These are phyloP conservation scores for Tricholoma saponaceum DNA, from an alignment of 768 basidiomycete genomes.

Conservation along the genomic window DNA sequence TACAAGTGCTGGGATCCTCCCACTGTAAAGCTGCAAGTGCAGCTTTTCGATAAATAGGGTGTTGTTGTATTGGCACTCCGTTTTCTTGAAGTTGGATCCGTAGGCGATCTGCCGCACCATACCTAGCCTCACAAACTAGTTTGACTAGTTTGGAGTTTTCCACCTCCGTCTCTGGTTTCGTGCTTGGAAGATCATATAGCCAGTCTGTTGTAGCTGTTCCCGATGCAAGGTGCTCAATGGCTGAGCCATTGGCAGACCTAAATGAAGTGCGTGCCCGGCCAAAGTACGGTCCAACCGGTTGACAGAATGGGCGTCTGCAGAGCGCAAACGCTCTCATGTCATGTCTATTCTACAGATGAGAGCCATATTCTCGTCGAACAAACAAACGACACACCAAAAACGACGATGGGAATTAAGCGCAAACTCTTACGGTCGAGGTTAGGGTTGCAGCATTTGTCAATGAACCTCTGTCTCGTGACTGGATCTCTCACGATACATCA, in stretches of 20 bases:
- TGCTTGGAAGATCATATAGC: constrained; percentile 2
- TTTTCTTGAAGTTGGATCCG: constrained; percentile 8
- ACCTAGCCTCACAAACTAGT: constrained; percentile 10
- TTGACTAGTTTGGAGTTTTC: constrained; percentile 9
- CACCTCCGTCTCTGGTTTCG: background rate
- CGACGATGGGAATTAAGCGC: background rate
- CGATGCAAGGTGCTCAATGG: constrained; percentile 8
- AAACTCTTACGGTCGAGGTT: too few species aligned
- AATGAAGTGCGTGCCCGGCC: background rate
- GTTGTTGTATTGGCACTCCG: constrained; percentile 9
- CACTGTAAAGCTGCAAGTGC: constrained; percentile 13
- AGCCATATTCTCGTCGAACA: background rate
- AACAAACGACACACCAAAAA: background rate
- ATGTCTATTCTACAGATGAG: background rate
- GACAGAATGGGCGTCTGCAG: background rate
- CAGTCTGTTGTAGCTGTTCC: constrained; percentile 3
- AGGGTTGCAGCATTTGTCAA: too few species aligned
- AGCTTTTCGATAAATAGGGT: constrained; percentile 14
- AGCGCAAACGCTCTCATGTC: constrained; percentile 7
- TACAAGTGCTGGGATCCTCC: constrained; percentile 2
- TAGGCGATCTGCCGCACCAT: constrained; percentile 16
- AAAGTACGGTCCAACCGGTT: background rate
- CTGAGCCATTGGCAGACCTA: constrained; percentile 3
- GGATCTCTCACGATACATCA: too few species aligned
- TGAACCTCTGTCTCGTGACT: too few species aligned